These are phyloP conservation scores for Diaporthe citriasiana DNA, from an alignment of 2,329 filamentous ascomycete genomes.

Conservation along the genomic window DNA sequence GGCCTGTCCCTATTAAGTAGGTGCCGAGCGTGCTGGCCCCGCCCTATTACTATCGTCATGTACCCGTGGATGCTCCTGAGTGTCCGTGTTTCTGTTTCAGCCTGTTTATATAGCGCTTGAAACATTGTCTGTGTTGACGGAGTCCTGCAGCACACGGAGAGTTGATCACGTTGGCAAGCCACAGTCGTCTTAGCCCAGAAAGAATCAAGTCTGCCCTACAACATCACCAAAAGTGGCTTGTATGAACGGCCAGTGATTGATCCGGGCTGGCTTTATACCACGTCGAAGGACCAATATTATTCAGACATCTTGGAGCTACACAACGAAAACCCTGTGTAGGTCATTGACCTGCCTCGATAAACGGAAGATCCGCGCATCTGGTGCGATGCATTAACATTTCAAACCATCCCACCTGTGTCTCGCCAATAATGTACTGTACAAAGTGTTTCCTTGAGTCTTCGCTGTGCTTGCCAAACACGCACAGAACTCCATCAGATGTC, in stretches of 20 bases:
- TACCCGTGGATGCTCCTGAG: background rate
- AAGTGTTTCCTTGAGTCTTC: background rate
- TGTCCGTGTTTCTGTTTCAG: constrained; percentile 23
- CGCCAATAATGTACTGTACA: background rate
- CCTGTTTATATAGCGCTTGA: constrained; percentile 18
- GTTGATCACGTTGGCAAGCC: background rate
- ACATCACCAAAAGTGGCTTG: background rate
- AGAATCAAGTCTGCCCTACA: too few species aligned
- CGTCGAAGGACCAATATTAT: background rate
- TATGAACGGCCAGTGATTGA: too few species aligned
- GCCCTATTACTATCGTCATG: background rate
- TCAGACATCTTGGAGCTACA: background rate
- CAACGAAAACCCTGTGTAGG: background rate
- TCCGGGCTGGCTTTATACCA: background rate
- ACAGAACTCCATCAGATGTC: constrained; percentile 7
- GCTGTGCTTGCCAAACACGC: constrained; percentile 11
- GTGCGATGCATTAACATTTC: background rate
- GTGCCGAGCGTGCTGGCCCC: background rate
- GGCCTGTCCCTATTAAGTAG: background rate
- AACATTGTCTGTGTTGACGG: constrained; percentile 15
- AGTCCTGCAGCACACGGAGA: background rate
- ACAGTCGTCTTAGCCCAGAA: background rate
- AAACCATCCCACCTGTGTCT: background rate
- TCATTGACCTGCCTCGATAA: background rate
- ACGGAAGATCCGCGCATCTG: background rate